Percentiles rank a stretch among this genome's conserved stretches.
Conservation (phyloP, 345 rosid genomes). For the Zanthoxylum bungeanum region DNA sequence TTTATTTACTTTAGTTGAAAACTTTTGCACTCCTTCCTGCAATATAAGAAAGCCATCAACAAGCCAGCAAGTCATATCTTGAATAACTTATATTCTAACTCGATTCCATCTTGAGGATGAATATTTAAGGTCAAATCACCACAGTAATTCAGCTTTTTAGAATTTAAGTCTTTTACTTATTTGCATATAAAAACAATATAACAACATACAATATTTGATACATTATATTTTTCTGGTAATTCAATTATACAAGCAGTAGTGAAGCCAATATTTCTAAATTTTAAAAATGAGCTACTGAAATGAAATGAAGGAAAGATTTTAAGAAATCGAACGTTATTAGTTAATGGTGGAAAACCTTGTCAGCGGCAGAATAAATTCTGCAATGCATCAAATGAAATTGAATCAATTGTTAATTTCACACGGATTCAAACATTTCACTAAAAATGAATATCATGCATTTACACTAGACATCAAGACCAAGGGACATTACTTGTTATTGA, state of each 20-base stretch:
- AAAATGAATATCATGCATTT: neutral
- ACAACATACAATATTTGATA: too few species aligned
- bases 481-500: neutral
- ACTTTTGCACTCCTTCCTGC: too few species aligned
- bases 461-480: neutral
- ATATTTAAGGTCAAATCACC: too few species aligned
- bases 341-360: neutral
- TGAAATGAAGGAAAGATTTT: neutral
- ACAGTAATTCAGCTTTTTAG: too few species aligned
- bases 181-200: too few species aligned
- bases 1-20: too few species aligned
- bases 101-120: neutral
- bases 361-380: neutral
- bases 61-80: neutral
- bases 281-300: too few species aligned
- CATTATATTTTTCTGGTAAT: too few species aligned
- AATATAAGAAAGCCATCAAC: constrained; percentile 1
- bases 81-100: neutral
- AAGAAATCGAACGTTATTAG: neutral
- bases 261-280: too few species aligned
- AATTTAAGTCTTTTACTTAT: too few species aligned
- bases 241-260: too few species aligned
- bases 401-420: neutral
- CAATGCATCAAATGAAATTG: neutral
- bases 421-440: neutral